Evolutionary conservation across 306 rosid species (phyloP).

Genomic region (Alnus rubra): DNA sequence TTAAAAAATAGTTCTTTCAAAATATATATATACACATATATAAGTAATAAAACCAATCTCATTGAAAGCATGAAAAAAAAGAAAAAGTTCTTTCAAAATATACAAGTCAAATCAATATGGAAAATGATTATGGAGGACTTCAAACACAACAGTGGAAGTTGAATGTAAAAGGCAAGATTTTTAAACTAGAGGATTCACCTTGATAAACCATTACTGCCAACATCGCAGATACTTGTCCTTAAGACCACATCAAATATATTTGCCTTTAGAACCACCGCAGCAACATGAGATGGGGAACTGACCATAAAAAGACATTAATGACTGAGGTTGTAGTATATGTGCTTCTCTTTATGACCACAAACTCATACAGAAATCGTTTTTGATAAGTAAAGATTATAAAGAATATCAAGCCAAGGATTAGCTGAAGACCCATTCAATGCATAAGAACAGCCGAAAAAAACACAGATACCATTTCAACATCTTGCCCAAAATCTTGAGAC

Average conservation of each 20-base stretch:
- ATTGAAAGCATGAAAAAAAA: too few relatives aligned
- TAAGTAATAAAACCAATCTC: too few relatives aligned
- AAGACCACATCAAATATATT: slow-evolving; percentile 63
- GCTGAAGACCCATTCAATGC: background rate
- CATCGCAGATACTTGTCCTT: slow-evolving; percentile 42
- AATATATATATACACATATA: background rate
- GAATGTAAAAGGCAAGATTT: background rate
- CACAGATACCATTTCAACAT: slow-evolving; percentile 68
- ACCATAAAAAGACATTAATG: slow-evolving; percentile 13
- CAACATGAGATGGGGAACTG: slow-evolving; percentile 78
- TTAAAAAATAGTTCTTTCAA: slow-evolving; percentile 2
- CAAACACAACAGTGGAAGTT: too few relatives aligned
- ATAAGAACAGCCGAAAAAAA: slow-evolving; percentile 27
- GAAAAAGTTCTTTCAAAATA: background rate
- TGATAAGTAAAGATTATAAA: background rate
- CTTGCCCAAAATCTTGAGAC: slow-evolving; percentile 65
- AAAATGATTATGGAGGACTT: too few relatives aligned
- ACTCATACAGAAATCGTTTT: background rate
- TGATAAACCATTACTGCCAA: slow-evolving; percentile 44
- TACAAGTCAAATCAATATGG: background rate
- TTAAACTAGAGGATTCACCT: slow-evolving; percentile 50
- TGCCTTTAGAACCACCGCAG: slow-evolving; percentile 61
- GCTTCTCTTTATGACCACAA: background rate
- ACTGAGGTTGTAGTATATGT: background rate
- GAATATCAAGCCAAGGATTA: background rate